Evolutionary conservation across 345 rosid species (phyloP).

Genomic region (Gossypium rotundifolium): DNA sequence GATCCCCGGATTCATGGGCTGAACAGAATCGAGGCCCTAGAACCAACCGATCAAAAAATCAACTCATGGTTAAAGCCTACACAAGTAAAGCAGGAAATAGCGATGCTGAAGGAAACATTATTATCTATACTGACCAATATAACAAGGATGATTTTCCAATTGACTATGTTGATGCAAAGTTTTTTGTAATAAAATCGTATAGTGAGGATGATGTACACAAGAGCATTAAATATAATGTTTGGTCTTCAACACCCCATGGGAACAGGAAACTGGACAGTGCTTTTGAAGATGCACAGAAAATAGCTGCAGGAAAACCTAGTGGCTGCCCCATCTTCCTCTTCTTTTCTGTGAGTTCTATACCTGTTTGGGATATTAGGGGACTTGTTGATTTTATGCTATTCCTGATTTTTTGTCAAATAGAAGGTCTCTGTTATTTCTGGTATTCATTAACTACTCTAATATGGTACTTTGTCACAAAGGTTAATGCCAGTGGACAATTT

Average conservation of each 20-base stretch:
- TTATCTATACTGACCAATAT: conserved; percentile 56
- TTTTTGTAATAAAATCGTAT: conserved; percentile 88
- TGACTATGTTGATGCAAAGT: conserved; percentile 56
- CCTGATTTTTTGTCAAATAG: not conserved
- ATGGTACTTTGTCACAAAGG: conserved; percentile 37
- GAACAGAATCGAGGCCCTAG: conserved; percentile 71
- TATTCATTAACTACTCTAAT: conserved; percentile 13
- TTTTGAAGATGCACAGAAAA: conserved; percentile 66
- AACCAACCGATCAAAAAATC: conserved; percentile 44
- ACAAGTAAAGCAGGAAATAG: conserved; percentile 50
- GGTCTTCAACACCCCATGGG: conserved; percentile 95
- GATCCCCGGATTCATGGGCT: conserved; percentile 29
- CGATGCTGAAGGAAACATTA: conserved; percentile 57
- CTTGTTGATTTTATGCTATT: not conserved
- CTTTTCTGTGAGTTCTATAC: conserved; percentile 2
- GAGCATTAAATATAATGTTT: conserved; percentile 86
- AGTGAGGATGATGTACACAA: conserved; percentile 98
- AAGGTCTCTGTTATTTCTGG: not conserved
- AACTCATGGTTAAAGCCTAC: conserved; percentile 53
- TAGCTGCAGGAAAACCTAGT: conserved; percentile 38
- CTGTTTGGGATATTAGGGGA: not conserved
- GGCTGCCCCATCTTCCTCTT: conserved; percentile 67
- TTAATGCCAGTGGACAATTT: conserved; percentile 93
- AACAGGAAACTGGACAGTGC: conserved; percentile 83
- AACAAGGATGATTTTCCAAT: conserved; percentile 67